Conservation (phyloP, 2,329 filamentous ascomycete genomes). For the Aspergillus quadricinctus region DNA sequence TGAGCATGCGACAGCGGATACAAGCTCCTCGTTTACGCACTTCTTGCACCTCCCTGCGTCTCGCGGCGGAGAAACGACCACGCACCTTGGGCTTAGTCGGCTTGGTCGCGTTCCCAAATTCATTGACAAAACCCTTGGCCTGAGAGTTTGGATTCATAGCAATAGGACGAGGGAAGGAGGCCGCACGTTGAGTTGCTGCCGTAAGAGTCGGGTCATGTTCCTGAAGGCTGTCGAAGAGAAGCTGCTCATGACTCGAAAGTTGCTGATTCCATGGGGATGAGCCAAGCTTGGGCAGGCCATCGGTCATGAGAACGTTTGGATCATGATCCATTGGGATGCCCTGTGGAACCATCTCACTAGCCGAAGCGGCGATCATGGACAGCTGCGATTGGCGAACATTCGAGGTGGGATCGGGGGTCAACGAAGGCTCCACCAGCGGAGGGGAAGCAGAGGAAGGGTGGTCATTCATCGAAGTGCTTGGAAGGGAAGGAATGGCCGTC, state of each 20-base stretch:
- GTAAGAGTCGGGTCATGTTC: conserved; percentile 38
- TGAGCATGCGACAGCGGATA: conserved; percentile 60
- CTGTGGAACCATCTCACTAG: conserved; percentile 43
- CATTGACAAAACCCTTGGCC: conserved; percentile 38
- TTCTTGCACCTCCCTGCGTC: conserved; percentile 56
- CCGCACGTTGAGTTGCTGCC: conserved; percentile 36
- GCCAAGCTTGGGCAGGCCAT: conserved; percentile 28
- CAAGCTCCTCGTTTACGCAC: conserved; percentile 59
- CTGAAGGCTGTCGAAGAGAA: conserved; percentile 37
- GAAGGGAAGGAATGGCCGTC: conserved; percentile 29
- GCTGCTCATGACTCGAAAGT: conserved; percentile 36
- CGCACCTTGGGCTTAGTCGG: conserved; percentile 47
- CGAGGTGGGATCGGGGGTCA: conserved; percentile 32
- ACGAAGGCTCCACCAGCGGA: conserved; percentile 27
- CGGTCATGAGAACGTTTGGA: conserved; percentile 16
- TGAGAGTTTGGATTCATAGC: conserved; percentile 40
- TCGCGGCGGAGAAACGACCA: conserved; percentile 52
- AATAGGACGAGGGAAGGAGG: conserved; percentile 39
- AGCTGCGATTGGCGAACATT: conserved; percentile 41
- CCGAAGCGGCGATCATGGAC: conserved; percentile 44
- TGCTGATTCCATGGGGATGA: conserved; percentile 30
- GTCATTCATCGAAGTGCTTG: conserved; percentile 27
- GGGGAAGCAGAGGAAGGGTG: conserved; percentile 33
- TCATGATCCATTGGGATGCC: conserved; percentile 34
- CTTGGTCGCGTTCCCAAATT: conserved; percentile 38